Base-by-base conservation (phyloP, 192 early-diverging fungal genomes). In the Backusella psychrophila region DNA sequence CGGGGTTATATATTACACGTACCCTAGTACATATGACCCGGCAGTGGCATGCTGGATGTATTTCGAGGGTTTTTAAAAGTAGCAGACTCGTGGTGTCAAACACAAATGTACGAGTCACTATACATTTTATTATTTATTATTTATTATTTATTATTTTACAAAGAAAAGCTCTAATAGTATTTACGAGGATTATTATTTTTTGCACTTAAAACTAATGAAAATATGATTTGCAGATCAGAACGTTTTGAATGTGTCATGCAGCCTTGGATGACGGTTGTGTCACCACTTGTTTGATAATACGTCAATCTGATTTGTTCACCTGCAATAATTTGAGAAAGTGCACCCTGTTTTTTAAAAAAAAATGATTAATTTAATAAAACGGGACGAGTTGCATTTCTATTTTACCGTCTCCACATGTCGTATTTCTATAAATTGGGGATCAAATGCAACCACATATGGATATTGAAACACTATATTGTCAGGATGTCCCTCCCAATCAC, bases 381-480 rank as follows among this genome's bases (percentile, higher is more conserved):
- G 3, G 3, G 23, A n/a, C 6, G 29, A 65, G 49, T 29, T n/a
- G 7, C 29, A 11, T 73, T 23, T 34, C 38, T 6, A 7, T 72
- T 36, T 71, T 77, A 77, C 93, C 1, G 93, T 93, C 74, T 95
- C 92, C 2, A 94, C 87, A 76, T 96, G 83, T 36, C 93, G 91
- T 38, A 99, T 86, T 83, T 99, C 97, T 76, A 99, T 93, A 76
- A 98, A 97, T 56, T 87, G 88, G 19, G 90, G 86, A 49, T 96
- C 95, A 83, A 95, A 97, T 0, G 96, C 97, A 77, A 98, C 85
- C 23, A 98, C 85, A 76, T 96, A 98, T n/a, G 95, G 96, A 56
- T 94, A 83, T 14, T 88, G 80, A 26, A 90, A 90, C 35, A 93
- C 91, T n/a, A 81, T 73, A 63, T 69, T 72, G 35, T 81, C 80